Evolutionary conservation across 169 alveolate genomes (phyloP), one percentile per base, ranked within the genome.

Genomic region (Nephromyces sp.): DNA sequence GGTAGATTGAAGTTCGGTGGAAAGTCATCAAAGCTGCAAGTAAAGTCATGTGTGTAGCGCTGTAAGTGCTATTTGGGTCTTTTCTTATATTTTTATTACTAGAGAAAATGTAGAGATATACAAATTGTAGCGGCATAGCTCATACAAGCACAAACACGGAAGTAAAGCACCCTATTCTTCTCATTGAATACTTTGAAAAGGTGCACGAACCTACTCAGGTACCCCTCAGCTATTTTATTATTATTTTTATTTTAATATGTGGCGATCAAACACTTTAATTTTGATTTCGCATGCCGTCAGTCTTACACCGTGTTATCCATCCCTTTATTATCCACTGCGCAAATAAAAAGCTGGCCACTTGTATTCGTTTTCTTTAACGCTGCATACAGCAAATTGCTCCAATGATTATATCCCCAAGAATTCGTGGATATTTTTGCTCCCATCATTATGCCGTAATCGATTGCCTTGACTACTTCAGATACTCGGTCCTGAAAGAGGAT

Each of bases 361-460:
- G 57, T n/a, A 15, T 15, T n/a, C 15, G n/a, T n/a, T 43, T n/a
- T 43, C n/a, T 43, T n/a, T n/a, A 43, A 15, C 57, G 57, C 57
- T 43, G n/a, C 15, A 43, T n/a, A n/a, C n/a, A 43, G n/a, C 57
- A n/a, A 43, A 15, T 43, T 43, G n/a, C 15, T n/a, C n/a, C 25
- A n/a, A 43, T 15, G 15, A 43, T 15, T 43, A 43, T 15, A 43
- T 43, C 84, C 84, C 84, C 84, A 78, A 32, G 78, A 64, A 32
- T 78, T 78, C 3, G 84, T 70, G 1, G 71, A 43, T 6, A 78
- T 57, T 31, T 69, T 71, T 6, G 77, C 83, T 21, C 84, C 84
- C 78, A 67, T 78, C 33, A 63, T 74, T 6, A 78, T 64, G 69
- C 78, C 83, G 43, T 78, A 78, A 64, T 78, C 80, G 22, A 78